Percentiles rank a stretch among this genome's conserved stretches.
Evolutionary conservation across 2,329 filamentous ascomycete species (phyloP).

Genomic region (Phialophora verrucosa): DNA sequence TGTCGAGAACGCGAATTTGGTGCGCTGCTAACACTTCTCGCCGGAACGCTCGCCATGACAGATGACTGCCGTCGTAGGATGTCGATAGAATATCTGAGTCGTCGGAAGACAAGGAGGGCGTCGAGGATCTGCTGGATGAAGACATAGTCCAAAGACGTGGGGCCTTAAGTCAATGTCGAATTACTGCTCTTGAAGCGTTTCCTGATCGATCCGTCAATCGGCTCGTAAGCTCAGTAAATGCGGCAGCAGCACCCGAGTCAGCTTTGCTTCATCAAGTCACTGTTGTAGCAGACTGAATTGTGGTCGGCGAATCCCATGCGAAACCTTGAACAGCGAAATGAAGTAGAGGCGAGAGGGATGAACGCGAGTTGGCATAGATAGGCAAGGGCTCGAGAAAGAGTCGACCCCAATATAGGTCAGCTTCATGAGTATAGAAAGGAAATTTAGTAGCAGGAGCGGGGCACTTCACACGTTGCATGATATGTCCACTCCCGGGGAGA

Average conservation of each 20-base stretch:
- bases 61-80: constrained; percentile 32
- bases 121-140: constrained; percentile 18
- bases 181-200: not conserved
- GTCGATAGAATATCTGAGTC: constrained; percentile 18
- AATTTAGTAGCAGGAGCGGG: not conserved
- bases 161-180: not conserved
- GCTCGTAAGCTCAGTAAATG: not conserved
- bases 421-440: not conserved
- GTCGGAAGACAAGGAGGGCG: constrained; percentile 11
- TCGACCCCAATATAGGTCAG: not conserved
- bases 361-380: not conserved
- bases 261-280: not conserved
- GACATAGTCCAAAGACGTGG: constrained; percentile 6
- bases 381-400: not conserved
- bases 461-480: not conserved
- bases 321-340: not conserved
- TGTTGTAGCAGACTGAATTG: not conserved
- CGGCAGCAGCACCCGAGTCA: not conserved
- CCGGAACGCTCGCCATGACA: constrained; percentile 31
- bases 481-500: not conserved
- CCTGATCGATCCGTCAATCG: not conserved
- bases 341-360: not conserved
- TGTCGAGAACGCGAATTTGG: constrained; percentile 29
- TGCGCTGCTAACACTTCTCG: constrained; percentile 30
- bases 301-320: not conserved